These are phyloP conservation scores for Phytophthora fragariae DNA, from an alignment of 352 stramenopile genomes.

Conservation along the genomic window DNA sequence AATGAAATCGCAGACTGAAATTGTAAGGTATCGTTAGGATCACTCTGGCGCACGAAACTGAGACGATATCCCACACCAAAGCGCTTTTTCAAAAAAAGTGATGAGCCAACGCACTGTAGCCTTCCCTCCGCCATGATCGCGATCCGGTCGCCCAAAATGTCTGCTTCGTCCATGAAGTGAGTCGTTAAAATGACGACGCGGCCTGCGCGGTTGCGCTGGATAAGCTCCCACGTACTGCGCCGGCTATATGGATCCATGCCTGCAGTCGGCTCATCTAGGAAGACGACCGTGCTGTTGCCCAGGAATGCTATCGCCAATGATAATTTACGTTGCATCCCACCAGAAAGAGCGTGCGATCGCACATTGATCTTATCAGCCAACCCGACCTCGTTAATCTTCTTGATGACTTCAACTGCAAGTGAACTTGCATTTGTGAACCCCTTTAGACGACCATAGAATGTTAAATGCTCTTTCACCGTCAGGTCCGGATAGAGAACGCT, in stretches of 20 bases:
- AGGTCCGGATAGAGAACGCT: conserved; percentile 96
- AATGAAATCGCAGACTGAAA: conserved; percentile 23
- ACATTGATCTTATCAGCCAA: conserved; percentile 89
- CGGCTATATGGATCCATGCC: conserved; percentile 95
- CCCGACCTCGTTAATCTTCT: conserved; percentile 90
- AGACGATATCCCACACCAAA: conserved; percentile 84
- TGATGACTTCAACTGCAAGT: conserved; percentile 38
- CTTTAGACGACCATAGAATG: conserved; percentile 95
- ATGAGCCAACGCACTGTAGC: conserved; percentile 77
- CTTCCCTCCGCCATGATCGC: conserved; percentile 89
- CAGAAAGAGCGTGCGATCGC: conserved; percentile 61
- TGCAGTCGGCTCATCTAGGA: conserved; percentile 92
- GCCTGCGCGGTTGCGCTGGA: conserved; percentile 60
- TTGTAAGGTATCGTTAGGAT: background rate
- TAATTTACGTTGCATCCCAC: conserved; percentile 84
- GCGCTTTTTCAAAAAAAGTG: conserved; percentile 84
- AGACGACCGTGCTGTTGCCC: conserved; percentile 75
- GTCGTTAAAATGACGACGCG: conserved; percentile 91
- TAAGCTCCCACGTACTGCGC: conserved; percentile 87
- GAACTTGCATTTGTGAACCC: conserved; percentile 47
- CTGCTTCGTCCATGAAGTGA: conserved; percentile 94
- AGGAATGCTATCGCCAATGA: conserved; percentile 83
- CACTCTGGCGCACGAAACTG: conserved; percentile 54
- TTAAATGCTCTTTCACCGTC: conserved; percentile 96
- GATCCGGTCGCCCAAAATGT: conserved; percentile 92